A percentile compares a stretch with the other conserved stretches of the same genome.
These are phyloP conservation scores for Cenchrus americanus DNA, from an alignment of 176 grass and related monocot species.

Conservation along the genomic window DNA sequence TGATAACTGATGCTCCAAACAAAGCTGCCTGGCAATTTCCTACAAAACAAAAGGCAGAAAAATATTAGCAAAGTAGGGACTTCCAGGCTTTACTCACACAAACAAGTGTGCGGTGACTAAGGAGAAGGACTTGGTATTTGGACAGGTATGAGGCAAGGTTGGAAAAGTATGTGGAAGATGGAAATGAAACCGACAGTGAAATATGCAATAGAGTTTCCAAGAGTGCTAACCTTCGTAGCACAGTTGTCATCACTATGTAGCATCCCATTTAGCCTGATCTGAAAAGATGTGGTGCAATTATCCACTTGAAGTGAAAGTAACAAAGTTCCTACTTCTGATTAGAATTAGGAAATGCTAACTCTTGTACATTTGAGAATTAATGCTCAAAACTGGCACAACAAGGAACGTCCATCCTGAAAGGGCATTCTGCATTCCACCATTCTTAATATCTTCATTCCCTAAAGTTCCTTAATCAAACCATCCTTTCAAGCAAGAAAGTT, in stretches of 20 bases:
- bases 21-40: slow-evolving; percentile 98
- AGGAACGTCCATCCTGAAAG: not conserved
- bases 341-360: not conserved
- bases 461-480: not conserved
- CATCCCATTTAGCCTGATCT: slow-evolving; percentile 92
- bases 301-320: slow-evolving; percentile 4
- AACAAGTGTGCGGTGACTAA: slow-evolving; percentile 19
- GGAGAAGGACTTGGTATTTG: not conserved
- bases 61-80: not conserved
- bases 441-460: not conserved
- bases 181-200: not conserved
- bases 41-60: slow-evolving; percentile 36
- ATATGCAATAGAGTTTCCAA: not conserved
- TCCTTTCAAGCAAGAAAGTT: not conserved
- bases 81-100: slow-evolving; percentile 3
- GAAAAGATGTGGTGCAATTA: slow-evolving; percentile 37
- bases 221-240: slow-evolving; percentile 71
- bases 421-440: not conserved
- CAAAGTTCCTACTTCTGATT: not conserved
- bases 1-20: slow-evolving; percentile 79
- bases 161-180: not conserved
- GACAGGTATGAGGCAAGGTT: not conserved
- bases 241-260: slow-evolving; percentile 82
- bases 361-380: not conserved
- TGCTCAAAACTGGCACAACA: not conserved